phyloP scores from a whole-genome alignment of 441 rosid species.

The Eruca vesicaria region DNA sequence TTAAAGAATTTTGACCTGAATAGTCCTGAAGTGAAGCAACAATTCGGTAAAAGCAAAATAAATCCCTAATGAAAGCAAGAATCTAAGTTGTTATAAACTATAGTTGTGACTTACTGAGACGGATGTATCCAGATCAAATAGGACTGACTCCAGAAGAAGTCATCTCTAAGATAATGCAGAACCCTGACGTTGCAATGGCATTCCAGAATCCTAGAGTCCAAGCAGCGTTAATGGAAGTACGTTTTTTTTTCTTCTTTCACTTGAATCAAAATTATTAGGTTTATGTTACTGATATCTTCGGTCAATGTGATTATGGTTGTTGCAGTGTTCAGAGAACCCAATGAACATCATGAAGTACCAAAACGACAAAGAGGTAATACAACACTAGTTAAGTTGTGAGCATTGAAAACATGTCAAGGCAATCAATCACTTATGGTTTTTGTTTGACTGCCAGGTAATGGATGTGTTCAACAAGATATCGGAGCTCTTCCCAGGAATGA shows the following conservation, averaged over 20 bases:
- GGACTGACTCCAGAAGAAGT: constrained; percentile 98
- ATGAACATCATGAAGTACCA: constrained; percentile 85
- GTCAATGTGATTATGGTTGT: constrained; percentile 21
- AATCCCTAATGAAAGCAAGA: background rate
- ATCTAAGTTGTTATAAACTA: background rate
- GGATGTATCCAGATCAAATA: constrained; percentile 98
- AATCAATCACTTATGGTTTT: background rate
- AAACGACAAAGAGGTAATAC: constrained; percentile 99
- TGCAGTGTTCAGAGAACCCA: constrained; percentile 97
- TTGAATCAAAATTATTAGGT: constrained; percentile 2
- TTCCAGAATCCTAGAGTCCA: constrained; percentile 98
- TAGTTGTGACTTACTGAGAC: background rate
- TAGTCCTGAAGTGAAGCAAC: constrained; percentile 95
- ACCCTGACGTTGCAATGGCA: constrained; percentile 93
- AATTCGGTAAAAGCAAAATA: constrained; percentile 69
- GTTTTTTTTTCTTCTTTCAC: constrained; percentile 22
- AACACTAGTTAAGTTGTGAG: too few relatives aligned
- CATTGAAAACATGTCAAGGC: background rate
- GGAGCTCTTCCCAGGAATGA: constrained; percentile 84
- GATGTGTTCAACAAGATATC: constrained; percentile 93
- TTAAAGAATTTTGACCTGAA: constrained; percentile 81
- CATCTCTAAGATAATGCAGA: constrained; percentile 89
- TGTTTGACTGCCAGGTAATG: constrained; percentile 64
- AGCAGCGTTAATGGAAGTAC: constrained; percentile 94
- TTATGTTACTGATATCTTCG: too few relatives aligned